phyloP scores from a whole-genome alignment of 345 rosid genomes.

The Eucalyptus erythrocorys region DNA sequence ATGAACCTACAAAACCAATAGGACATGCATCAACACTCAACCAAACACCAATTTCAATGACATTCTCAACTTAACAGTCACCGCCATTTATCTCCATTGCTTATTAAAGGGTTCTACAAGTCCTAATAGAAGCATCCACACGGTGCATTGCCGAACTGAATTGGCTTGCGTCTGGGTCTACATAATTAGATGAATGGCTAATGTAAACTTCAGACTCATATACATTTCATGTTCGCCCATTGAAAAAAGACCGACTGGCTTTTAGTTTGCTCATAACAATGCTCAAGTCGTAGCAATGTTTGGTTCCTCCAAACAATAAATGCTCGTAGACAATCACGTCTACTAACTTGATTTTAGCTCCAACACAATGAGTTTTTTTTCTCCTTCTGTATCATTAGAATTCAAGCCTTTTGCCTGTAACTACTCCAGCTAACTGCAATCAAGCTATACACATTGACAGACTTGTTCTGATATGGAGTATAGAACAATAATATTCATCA shows the following conservation, averaged over 20 bases:
- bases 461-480: neutral
- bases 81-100: neutral
- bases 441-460: neutral
- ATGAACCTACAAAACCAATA: constrained; percentile 42
- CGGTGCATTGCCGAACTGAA: neutral
- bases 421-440: neutral
- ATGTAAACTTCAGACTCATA: neutral
- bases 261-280: neutral
- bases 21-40: neutral
- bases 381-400: neutral
- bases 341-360: neutral
- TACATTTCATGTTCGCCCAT: neutral
- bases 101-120: neutral
- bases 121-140: neutral
- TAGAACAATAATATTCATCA: neutral
- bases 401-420: neutral
- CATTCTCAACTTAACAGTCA: neutral
- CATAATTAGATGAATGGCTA: neutral
- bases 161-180: neutral
- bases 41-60: neutral
- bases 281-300: neutral
- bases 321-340: neutral
- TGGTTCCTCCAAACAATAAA: neutral
- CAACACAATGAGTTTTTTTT: neutral
- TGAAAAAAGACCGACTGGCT: neutral